A percentile compares a stretch with the other conserved stretches of the same genome.
phyloP scores from a whole-genome alignment of 768 basidiomycete genomes.

The Tulasnella sp. region DNA sequence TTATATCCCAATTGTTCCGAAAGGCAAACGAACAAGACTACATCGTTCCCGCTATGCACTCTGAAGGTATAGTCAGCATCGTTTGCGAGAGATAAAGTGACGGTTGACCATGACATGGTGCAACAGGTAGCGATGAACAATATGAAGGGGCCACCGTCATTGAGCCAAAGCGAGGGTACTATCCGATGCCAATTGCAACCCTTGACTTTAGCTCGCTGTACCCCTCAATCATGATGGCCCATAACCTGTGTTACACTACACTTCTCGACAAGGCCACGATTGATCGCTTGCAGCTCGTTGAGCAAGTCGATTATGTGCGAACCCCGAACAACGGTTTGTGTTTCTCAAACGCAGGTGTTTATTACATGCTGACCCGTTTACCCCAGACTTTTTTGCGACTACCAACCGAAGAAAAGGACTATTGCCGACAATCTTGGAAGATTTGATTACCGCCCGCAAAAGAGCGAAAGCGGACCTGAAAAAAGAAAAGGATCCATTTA shows the following conservation, averaged over 20 bases:
- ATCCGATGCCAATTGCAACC: constrained; percentile 93
- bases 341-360: neutral
- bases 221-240: constrained; percentile 99
- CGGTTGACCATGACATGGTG: neutral
- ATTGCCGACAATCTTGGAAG: constrained; percentile 85
- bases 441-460: constrained; percentile 88
- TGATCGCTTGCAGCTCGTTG: constrained; percentile 65
- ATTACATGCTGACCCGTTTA: neutral
- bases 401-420: constrained; percentile 72
- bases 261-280: constrained; percentile 75
- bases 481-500: constrained; percentile 94
- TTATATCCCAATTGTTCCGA: constrained; percentile 89
- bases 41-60: constrained; percentile 74
- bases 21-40: constrained; percentile 90
- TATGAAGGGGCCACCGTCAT: constrained; percentile 99
- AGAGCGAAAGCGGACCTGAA: constrained; percentile 93
- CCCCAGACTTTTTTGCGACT: constrained; percentile 75
- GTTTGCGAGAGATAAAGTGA: neutral
- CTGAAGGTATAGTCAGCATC: constrained; percentile 53
- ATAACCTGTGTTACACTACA: constrained; percentile 97
- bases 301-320: constrained; percentile 83
- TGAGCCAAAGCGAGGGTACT: constrained; percentile 92
- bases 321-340: constrained; percentile 87
- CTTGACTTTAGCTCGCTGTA: constrained; percentile 98
- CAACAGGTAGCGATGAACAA: constrained; percentile 78